Percentiles rank a stretch among this genome's conserved stretches.
Evolutionary conservation across 1,139 yeast species (phyloP).

Genomic region (Geotrichum histeridarum): DNA sequence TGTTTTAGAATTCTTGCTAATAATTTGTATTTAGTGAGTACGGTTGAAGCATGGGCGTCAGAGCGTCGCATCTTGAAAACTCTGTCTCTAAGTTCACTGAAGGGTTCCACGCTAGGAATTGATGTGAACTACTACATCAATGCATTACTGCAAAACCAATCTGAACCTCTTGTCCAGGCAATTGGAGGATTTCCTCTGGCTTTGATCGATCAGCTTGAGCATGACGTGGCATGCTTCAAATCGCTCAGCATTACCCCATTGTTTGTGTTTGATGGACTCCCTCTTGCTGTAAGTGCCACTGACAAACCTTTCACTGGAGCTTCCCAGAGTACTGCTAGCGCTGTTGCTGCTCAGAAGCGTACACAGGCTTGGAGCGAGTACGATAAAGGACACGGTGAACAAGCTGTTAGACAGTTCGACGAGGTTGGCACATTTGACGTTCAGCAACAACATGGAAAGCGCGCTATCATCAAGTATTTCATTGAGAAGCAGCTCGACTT

Average conservation of each 20-base stretch:
- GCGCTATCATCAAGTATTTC: constrained; percentile 55
- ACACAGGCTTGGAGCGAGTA: constrained; percentile 39
- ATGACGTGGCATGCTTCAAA: constrained; percentile 58
- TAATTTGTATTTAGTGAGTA: constrained; percentile 8
- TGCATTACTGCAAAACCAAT: constrained; percentile 49
- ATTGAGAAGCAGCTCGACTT: constrained; percentile 56
- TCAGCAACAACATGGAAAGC: constrained; percentile 35
- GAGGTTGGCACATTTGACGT: constrained; percentile 26
- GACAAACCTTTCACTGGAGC: constrained; percentile 23
- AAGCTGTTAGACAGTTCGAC: constrained; percentile 35
- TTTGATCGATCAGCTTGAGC: constrained; percentile 49
- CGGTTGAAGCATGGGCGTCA: constrained; percentile 28
- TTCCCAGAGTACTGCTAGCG: constrained; percentile 31
- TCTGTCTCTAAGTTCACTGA: constrained; percentile 60
- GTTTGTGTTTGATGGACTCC: constrained; percentile 63
- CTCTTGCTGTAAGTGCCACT: constrained; percentile 27
- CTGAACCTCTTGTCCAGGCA: constrained; percentile 71
- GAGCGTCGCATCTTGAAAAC: constrained; percentile 63
- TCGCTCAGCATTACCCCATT: constrained; percentile 66
- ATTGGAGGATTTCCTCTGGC: constrained; percentile 79
- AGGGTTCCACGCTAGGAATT: constrained; percentile 70
- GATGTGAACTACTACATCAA: constrained; percentile 60
- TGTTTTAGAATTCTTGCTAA: neutral
- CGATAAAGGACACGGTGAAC: constrained; percentile 35
- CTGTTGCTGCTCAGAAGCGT: constrained; percentile 28